These are phyloP conservation scores for Ramalina peruviana DNA, from an alignment of 495 filamentous ascomycete genomes.

Conservation along the genomic window DNA sequence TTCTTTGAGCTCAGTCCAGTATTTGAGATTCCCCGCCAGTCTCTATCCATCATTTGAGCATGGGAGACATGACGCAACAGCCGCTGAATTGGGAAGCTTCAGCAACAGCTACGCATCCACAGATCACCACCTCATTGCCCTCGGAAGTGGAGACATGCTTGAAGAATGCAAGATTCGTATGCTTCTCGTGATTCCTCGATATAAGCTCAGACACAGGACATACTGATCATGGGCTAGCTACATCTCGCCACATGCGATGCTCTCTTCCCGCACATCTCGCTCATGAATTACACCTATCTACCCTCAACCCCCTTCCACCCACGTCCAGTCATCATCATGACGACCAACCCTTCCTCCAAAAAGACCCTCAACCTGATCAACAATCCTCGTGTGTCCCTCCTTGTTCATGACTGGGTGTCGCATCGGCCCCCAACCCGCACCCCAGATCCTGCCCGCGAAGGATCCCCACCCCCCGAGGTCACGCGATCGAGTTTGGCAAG, in stretches of 20 bases:
- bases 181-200: constrained; percentile 8
- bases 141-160: constrained; percentile 77
- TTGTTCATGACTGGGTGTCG: constrained; percentile 97
- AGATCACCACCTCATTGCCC: constrained; percentile 55
- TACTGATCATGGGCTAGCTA: constrained; percentile 41
- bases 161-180: constrained; percentile 87
- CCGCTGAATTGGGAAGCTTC: constrained; percentile 67
- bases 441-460: constrained; percentile 38
- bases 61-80: constrained; percentile 34
- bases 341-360: constrained; percentile 72
- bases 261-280: constrained; percentile 78
- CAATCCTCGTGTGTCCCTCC: constrained; percentile 84
- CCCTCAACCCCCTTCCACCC: constrained; percentile 62
- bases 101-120: constrained; percentile 54
- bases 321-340: constrained; percentile 79
- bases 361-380: constrained; percentile 76
- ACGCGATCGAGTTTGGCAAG: constrained; percentile 59
- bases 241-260: constrained; percentile 82
- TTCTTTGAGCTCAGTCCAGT: no score
- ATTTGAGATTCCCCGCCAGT: no score
- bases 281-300: constrained; percentile 99
- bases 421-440: constrained; percentile 74
- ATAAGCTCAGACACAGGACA: background rate
- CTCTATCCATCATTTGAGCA: constrained; percentile 3
- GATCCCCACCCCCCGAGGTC: constrained; percentile 48